Conservation (phyloP, 1,139 yeast species). For the Hyphopichia burtonii region DNA sequence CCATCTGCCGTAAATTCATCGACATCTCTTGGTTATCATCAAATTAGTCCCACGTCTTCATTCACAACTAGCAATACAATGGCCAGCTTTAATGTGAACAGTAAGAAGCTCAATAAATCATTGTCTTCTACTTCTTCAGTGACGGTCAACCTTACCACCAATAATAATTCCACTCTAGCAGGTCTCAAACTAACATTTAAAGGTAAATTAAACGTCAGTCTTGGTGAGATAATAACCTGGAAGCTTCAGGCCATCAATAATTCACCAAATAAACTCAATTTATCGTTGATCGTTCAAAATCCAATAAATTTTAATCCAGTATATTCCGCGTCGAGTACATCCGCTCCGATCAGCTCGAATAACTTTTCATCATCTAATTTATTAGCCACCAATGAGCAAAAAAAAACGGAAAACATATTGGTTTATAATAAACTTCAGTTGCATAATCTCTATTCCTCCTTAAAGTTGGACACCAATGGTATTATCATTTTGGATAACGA, state of each 20-base stretch:
- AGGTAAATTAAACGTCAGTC: slow-evolving; percentile 59
- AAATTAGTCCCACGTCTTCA: not conserved
- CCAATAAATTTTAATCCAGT: slow-evolving; percentile 23
- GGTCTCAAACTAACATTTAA: slow-evolving; percentile 62
- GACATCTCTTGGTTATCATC: slow-evolving; percentile 1
- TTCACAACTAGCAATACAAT: slow-evolving; percentile 1
- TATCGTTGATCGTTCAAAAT: slow-evolving; percentile 40
- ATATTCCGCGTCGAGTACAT: slow-evolving; percentile 8
- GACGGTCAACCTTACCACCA: slow-evolving; percentile 41
- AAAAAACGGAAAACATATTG: slow-evolving; percentile 6
- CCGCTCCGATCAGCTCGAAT: slow-evolving; percentile 4
- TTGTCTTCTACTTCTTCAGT: slow-evolving; percentile 39
- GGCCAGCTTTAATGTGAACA: slow-evolving; percentile 2
- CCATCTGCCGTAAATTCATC: slow-evolving; percentile 3
- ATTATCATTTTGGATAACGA: slow-evolving; percentile 66
- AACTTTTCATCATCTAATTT: slow-evolving; percentile 18
- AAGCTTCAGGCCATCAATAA: slow-evolving; percentile 66
- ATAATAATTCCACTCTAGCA: slow-evolving; percentile 29
- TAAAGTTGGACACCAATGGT: slow-evolving; percentile 42
- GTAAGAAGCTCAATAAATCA: slow-evolving; percentile 1
- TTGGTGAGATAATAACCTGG: slow-evolving; percentile 66
- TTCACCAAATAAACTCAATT: slow-evolving; percentile 43
- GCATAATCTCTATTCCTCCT: slow-evolving; percentile 31
- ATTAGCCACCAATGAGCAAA: slow-evolving; percentile 5
- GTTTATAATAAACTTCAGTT: slow-evolving; percentile 26